Evolutionary conservation across 2,329 filamentous ascomycete genomes (phyloP), one percentile per base, ranked within the genome.

Genomic region (Phialophora expanda): DNA sequence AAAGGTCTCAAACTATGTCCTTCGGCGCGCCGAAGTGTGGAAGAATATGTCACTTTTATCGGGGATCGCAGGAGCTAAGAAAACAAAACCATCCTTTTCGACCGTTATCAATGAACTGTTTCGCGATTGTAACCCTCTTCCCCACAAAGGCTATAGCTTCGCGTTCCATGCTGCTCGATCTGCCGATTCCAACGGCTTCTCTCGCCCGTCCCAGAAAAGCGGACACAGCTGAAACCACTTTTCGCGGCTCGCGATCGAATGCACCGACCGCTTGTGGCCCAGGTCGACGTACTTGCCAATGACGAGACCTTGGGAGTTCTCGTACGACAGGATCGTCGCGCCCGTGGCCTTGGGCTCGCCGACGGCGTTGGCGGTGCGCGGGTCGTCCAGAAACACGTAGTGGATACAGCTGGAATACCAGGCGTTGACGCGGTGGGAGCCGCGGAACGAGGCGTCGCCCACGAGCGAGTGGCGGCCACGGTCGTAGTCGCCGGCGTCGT

Each of bases 231-330:
- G 88, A 78, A 91, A 91, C 81, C 90, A 91, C 65, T 88, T 83
- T 75, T 89, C 88, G 5, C 89, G 80, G 58, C 85, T 85, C 71
- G 88, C 89, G 63, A 83, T 81, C 74, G 90, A 84, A 68, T 90
- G 84, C 1, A 87, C 88, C 64, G 88, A 89, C 30, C 90, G 84
- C 81, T 92, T 91, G 72, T 91, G 86, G 4, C 88, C 88, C 68
- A 92, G 77, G 71, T 92, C 90, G 68, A 91, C 85, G 67, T 90
- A 86, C 77, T 90, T 90, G 72, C 90, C 87, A 32, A 92, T 81
- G 7, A 86, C 86, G 71, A 92, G 89, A 1, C 90, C 90, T 71
- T 91, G 89, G 58, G 89, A 86, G 62, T 91, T 85, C 71, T 93
- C 90, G 76, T 93, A 93, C 67, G 87, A 86, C 66, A 93, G 80